Conservation (phyloP, 2,329 filamentous ascomycete species). For the Beauveria sp. region DNA sequence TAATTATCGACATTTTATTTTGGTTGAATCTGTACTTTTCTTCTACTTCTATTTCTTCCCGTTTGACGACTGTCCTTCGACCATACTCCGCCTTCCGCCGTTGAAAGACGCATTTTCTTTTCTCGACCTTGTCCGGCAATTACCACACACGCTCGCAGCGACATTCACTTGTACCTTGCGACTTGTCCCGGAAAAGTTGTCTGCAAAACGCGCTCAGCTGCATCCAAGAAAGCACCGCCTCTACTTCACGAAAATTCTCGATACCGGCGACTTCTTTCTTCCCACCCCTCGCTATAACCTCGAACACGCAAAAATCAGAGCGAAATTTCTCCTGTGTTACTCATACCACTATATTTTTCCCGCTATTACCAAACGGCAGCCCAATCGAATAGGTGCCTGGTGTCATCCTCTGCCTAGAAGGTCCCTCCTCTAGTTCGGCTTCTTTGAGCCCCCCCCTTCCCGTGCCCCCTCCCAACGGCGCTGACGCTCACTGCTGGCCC, state of each 20-base stretch:
- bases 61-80: constrained; percentile 12
- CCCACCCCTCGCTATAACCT: background rate
- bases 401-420: constrained; percentile 2
- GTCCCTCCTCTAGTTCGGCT: background rate
- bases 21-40: constrained; percentile 14
- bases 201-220: background rate
- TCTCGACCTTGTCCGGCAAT: constrained; percentile 17
- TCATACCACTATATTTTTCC: constrained; percentile 1
- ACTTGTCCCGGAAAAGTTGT: constrained; percentile 13
- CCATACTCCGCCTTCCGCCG: constrained; percentile 5
- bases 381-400: constrained; percentile 9
- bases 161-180: constrained; percentile 47
- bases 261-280: background rate
- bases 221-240: background rate
- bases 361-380: background rate
- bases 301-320: background rate
- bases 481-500: constrained; percentile 15
- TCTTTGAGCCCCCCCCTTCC: background rate
- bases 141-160: constrained; percentile 27
- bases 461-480: background rate
- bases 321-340: constrained; percentile 1
- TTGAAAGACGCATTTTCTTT: background rate
- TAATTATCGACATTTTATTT: constrained; percentile 14
- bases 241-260: background rate
- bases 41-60: constrained; percentile 10